Evolutionary conservation across 2,329 filamentous ascomycete genomes (phyloP).

Genomic region (Aureobasidium sp.): DNA sequence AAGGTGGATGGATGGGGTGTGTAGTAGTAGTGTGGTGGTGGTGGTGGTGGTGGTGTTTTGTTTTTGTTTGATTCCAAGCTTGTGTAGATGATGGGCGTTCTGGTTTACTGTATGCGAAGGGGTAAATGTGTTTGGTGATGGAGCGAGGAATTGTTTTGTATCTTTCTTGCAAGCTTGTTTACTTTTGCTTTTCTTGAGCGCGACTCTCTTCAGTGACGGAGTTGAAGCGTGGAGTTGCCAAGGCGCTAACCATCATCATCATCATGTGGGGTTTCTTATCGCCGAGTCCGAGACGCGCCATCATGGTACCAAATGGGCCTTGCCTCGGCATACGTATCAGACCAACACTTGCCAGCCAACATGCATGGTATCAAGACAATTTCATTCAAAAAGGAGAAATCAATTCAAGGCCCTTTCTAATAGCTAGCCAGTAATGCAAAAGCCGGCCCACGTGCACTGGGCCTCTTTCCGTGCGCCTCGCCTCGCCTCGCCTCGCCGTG

Average conservation of each 20-base stretch:
- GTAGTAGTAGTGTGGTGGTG: no score
- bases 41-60: neutral
- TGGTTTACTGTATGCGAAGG: no score
- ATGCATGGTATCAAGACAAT: no score
- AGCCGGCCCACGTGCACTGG: neutral
- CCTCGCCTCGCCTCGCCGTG: no score
- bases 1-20: neutral
- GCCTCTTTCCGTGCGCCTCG: neutral
- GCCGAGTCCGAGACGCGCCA: slow-evolving; percentile 11
- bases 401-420: neutral
- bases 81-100: no score
- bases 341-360: neutral
- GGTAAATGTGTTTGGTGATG: no score
- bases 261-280: neutral
- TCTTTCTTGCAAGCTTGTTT: no score
- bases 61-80: neutral
- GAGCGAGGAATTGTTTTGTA: no score
- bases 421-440: neutral
- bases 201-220: neutral
- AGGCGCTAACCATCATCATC: neutral
- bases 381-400: neutral
- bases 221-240: neutral
- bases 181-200: no score
- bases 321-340: neutral
- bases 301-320: neutral